Conservation (phyloP, 2,329 filamentous ascomycete genomes). For the Sclerotinia sclerotiorum region DNA sequence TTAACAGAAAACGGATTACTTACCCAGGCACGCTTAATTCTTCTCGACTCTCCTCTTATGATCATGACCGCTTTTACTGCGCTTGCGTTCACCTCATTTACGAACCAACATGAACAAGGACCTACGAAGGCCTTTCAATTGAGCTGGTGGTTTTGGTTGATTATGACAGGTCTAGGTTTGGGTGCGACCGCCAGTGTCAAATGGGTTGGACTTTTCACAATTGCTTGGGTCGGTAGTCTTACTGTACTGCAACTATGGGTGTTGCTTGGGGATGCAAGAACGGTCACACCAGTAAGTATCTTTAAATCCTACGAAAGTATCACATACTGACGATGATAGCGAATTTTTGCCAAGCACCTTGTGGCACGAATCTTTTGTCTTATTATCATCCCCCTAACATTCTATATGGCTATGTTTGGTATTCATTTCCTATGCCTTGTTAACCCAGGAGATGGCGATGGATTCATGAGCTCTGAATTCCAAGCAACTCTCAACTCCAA, state of each 20-base stretch:
- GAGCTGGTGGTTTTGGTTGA: constrained; percentile 98
- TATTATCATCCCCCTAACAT: constrained; percentile 80
- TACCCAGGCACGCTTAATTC: constrained; percentile 91
- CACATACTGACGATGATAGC: constrained; percentile 46
- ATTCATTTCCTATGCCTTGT: constrained; percentile 93
- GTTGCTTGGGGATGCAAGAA: constrained; percentile 83
- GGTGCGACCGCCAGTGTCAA: constrained; percentile 94
- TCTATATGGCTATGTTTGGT: constrained; percentile 96
- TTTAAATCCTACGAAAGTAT: neutral
- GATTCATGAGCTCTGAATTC: constrained; percentile 99
- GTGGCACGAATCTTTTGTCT: constrained; percentile 88
- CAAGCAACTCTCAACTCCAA: constrained; percentile 96
- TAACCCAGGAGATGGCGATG: constrained; percentile 95
- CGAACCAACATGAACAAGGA: constrained; percentile 93
- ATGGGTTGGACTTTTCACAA: constrained; percentile 98
- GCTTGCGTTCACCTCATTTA: constrained; percentile 87
- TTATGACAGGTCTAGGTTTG: constrained; percentile 79
- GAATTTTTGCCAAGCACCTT: constrained; percentile 90
- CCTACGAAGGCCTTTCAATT: constrained; percentile 82
- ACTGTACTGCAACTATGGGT: constrained; percentile 94
- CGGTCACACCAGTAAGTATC: constrained; percentile 68
- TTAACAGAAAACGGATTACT: constrained; percentile 83
- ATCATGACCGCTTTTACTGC: constrained; percentile 91
- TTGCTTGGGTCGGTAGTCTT: constrained; percentile 93
- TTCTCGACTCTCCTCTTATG: constrained; percentile 92